phyloP scores from a whole-genome alignment of 1,139 yeast species.

The Ogataea hybrid region DNA sequence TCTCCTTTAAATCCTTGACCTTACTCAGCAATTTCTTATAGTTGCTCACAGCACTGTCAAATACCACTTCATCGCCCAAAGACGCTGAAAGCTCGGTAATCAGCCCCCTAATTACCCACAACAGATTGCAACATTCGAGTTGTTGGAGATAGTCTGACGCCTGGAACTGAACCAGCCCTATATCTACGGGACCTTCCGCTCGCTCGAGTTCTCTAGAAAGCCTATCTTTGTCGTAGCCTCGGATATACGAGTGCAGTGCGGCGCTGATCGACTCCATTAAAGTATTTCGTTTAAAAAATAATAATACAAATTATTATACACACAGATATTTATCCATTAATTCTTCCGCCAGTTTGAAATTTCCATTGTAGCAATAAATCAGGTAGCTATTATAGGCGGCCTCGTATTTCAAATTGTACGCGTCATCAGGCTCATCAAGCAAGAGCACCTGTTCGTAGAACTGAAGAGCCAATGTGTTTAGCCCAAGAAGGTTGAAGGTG shows the following conservation, averaged over 20 bases:
- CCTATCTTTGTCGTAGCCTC: conserved; percentile 10
- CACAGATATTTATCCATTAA: conserved; percentile 58
- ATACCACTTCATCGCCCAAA: conserved; percentile 9
- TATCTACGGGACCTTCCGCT: neutral
- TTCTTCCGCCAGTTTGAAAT: conserved; percentile 56
- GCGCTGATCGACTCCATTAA: conserved; percentile 5
- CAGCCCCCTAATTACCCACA: conserved; percentile 30
- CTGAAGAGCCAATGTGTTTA: conserved; percentile 65
- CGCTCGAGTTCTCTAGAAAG: conserved; percentile 11
- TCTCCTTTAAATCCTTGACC: neutral
- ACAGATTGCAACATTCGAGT: conserved; percentile 28
- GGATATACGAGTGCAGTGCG: conserved; percentile 4
- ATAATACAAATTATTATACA: neutral
- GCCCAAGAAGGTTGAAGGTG: conserved; percentile 78
- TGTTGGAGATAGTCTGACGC: conserved; percentile 22
- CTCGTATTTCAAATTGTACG: conserved; percentile 61
- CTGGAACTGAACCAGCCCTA: conserved; percentile 3
- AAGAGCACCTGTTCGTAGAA: conserved; percentile 69
- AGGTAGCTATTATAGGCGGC: conserved; percentile 83
- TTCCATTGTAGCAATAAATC: conserved; percentile 77
- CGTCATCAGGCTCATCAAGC: conserved; percentile 28
- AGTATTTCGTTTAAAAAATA: neutral
- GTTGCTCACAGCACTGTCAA: conserved; percentile 16
- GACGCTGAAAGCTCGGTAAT: conserved; percentile 23
- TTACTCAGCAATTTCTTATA: conserved; percentile 20